Evolutionary conservation across 2,329 filamentous ascomycete genomes (phyloP).

Genomic region (Cladophialophora exuberans): DNA sequence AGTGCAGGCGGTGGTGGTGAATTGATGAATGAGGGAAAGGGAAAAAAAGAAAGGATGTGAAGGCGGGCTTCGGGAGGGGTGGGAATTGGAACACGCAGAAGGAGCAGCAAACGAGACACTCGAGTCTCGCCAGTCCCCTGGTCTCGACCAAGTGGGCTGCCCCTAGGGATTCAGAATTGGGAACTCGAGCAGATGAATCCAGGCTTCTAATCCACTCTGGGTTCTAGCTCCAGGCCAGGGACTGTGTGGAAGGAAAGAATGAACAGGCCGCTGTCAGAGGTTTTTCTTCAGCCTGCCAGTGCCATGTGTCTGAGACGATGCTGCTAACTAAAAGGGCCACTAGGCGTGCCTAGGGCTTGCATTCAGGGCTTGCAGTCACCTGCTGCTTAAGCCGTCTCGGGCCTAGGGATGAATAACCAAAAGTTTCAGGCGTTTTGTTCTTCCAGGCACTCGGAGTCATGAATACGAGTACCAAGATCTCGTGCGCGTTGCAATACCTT

Average conservation of each 20-base stretch:
- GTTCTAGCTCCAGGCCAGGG: constrained; percentile 6
- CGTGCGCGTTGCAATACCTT: too few species aligned
- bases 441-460: too few species aligned
- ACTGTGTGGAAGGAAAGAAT: not conserved
- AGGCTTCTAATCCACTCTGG: constrained; percentile 6
- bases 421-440: constrained; percentile 3
- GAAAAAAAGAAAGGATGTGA: constrained; percentile 28
- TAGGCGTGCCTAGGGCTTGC: not conserved
- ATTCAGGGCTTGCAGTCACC: constrained; percentile 1
- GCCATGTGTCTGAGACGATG: constrained; percentile 12
- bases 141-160: constrained; percentile 4
- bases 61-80: constrained; percentile 28
- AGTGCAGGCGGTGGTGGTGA: constrained; percentile 28
- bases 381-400: constrained; percentile 8
- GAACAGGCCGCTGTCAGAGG: not conserved
- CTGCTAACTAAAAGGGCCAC: too few species aligned
- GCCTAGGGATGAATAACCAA: constrained; percentile 13
- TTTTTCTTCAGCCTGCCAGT: constrained; percentile 12
- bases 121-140: constrained; percentile 13
- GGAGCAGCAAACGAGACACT: constrained; percentile 26
- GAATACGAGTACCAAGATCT: too few species aligned
- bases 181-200: constrained; percentile 8
- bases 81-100: constrained; percentile 15
- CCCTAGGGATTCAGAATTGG: constrained; percentile 17
- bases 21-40: constrained; percentile 33